phyloP scores from a whole-genome alignment of 2,329 filamentous ascomycete species.

The Phaeoacremonium minimum region DNA sequence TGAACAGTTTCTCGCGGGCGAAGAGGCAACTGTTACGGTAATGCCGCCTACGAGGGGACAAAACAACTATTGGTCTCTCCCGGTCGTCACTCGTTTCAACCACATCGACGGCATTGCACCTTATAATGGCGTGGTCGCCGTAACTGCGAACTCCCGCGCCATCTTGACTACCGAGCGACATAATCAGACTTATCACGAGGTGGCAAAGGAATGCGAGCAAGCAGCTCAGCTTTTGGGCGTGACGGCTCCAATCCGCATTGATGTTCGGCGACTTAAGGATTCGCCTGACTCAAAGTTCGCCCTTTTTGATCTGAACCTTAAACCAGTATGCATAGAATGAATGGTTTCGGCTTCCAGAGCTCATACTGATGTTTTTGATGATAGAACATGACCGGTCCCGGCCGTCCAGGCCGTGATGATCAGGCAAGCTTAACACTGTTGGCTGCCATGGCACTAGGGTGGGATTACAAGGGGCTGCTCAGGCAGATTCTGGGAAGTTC shows the following conservation, averaged over 20 bases:
- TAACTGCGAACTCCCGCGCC: constrained; percentile 39
- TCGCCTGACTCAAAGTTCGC: constrained; percentile 28
- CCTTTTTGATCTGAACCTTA: constrained; percentile 48
- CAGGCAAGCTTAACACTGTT: constrained; percentile 40
- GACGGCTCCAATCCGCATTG: constrained; percentile 40
- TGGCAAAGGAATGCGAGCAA: constrained; percentile 31
- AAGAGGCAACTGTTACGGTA: constrained; percentile 46
- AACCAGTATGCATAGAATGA: too few relatives aligned
- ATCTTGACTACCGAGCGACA: constrained; percentile 22
- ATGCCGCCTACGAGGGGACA: constrained; percentile 36
- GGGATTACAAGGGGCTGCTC: constrained; percentile 34
- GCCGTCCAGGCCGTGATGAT: constrained; percentile 39
- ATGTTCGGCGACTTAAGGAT: constrained; percentile 32
- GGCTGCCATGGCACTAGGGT: constrained; percentile 34
- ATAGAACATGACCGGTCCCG: constrained; percentile 31
- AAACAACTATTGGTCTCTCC: constrained; percentile 34
- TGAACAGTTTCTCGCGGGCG: constrained; percentile 41
- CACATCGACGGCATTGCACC: constrained; percentile 41
- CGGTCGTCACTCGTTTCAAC: constrained; percentile 41
- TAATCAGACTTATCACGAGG: constrained; percentile 24
- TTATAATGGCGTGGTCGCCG: constrained; percentile 42
- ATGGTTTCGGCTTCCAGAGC: too few relatives aligned
- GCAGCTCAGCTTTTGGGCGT: constrained; percentile 31
- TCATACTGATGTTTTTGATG: constrained; percentile 10
- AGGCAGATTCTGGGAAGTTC: constrained; percentile 23